Base-by-base conservation (phyloP, 2,329 filamentous ascomycete genomes). In the Basipetospora chlamydospora region DNA sequence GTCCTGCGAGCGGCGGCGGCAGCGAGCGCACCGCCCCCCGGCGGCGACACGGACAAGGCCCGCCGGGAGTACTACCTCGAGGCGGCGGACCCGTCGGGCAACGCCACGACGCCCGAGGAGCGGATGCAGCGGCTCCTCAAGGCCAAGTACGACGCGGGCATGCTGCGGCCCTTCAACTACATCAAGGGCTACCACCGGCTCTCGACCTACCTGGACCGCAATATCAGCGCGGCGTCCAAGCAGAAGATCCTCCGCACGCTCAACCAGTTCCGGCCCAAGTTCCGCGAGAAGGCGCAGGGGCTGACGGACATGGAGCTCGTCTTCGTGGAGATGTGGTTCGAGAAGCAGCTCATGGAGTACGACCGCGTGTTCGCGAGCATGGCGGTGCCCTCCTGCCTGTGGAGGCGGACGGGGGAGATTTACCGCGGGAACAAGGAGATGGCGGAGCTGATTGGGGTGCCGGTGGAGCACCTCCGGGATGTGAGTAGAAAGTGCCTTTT, bases 241-340 rank as follows among this genome's bases (percentile, higher is more conserved):
- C 80, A 92, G 48, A 90, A 92, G 60, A 95, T 98, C 43, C 62
- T 94, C 30, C 77, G 85, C 41, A 88, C 94, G 51, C 70, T 98
- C 29, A 84, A 94, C 56, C 79, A 83, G 39, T 98, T 98, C 59
- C 71, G 90, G 31, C 90, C 90, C 12, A 94, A 93, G 52, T 98
- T 98, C 51, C 73, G 90, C 43, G 88, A 96, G 57, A 86, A 92
- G 60, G 88, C 93, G 54, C 86, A 96, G 45, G 78, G 70, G 23
- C 64, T 96, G 51, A 95, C 84, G 2, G 90, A 98, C 57, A 82
- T 95, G 54, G 85, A 98, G 57, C 73, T 98, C 18, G 79, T 96
- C 20, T 76, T 87, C 41, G 88, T 96, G 9, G 90, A 98, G 59
- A 95, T 96, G 85, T 96, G 90, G 88, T 96, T 98, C 52, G 90